phyloP scores from a whole-genome alignment of 2,329 filamentous ascomycete genomes.

The Fusarium devonianum region DNA sequence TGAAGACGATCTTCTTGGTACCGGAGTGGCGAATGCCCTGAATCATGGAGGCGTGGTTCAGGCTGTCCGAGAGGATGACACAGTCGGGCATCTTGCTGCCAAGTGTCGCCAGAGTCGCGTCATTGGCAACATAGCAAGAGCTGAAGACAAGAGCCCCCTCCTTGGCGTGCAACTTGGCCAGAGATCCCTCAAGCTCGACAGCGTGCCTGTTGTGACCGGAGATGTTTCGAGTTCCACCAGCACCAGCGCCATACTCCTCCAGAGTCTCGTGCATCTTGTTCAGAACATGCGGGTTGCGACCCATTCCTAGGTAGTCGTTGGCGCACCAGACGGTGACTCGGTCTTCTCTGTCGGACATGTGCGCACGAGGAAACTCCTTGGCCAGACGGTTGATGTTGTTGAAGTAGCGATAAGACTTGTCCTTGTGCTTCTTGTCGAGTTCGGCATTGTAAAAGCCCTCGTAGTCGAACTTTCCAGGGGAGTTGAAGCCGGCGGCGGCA shows the following conservation, averaged over 20 bases:
- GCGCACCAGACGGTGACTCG: constrained; percentile 98
- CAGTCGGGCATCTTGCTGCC: constrained; percentile 96
- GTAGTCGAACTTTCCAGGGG: constrained; percentile 79
- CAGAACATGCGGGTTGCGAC: constrained; percentile 85
- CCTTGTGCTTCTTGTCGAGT: constrained; percentile 98
- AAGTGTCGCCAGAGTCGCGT: constrained; percentile 94
- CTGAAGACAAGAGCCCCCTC: constrained; percentile 93
- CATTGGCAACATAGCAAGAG: constrained; percentile 98
- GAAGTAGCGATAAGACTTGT: constrained; percentile 99
- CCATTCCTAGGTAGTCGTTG: constrained; percentile 99
- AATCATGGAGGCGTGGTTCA: constrained; percentile 99
- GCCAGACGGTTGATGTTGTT: constrained; percentile 99
- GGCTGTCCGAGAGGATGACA: constrained; percentile 94
- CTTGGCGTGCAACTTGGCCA: constrained; percentile 90
- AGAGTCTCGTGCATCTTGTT: constrained; percentile 93
- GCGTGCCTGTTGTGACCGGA: constrained; percentile 98
- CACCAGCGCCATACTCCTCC: constrained; percentile 92
- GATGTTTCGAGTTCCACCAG: constrained; percentile 95
- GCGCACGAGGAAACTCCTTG: constrained; percentile 93
- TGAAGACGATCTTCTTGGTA: constrained; percentile 97
- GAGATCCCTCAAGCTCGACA: constrained; percentile 78
- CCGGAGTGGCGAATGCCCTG: constrained; percentile 98
- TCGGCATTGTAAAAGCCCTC: constrained; percentile 87
- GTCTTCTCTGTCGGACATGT: constrained; percentile 84
- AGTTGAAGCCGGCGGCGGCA: constrained; percentile 39